These are phyloP conservation scores for Backusella circina DNA, from an alignment of 192 early-diverging fungal genomes.

Conservation along the genomic window DNA sequence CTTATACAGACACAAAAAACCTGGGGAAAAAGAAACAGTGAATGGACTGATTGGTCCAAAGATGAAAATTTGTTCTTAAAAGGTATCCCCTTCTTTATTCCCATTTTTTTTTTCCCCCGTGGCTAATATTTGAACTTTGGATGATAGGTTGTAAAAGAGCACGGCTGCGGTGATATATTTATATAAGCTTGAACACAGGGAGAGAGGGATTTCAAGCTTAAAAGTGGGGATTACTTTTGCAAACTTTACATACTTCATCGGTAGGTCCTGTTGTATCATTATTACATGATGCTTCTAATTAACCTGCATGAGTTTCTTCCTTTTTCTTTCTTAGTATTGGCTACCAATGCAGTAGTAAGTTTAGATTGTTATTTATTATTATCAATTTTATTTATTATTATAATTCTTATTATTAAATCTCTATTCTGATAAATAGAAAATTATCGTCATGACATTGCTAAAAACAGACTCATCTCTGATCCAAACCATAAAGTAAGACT, in stretches of 20 bases:
- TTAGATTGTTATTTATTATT: neutral
- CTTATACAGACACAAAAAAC: constrained; percentile 76
- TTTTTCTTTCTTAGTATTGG: constrained; percentile 37
- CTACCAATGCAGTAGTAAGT: constrained; percentile 55
- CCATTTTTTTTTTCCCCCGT: constrained; percentile 1
- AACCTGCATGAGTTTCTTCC: neutral
- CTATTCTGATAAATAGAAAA: constrained; percentile 31
- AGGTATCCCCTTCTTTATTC: constrained; percentile 25
- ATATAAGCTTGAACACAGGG: constrained; percentile 25
- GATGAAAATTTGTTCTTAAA: constrained; percentile 59
- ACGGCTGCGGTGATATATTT: constrained; percentile 60
- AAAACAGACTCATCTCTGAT: constrained; percentile 48
- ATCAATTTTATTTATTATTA: neutral
- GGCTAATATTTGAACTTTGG: constrained; percentile 36
- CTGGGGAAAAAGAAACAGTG: constrained; percentile 72
- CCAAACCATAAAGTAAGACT: constrained; percentile 40
- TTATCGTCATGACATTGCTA: constrained; percentile 48
- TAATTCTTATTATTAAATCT: neutral
- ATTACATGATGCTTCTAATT: constrained; percentile 1
- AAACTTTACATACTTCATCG: constrained; percentile 57
- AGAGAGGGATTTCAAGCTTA: neutral
- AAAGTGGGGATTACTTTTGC: constrained; percentile 55
- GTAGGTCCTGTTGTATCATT: constrained; percentile 4
- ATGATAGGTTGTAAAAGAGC: constrained; percentile 33
- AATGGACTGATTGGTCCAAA: constrained; percentile 71